Percentiles rank a stretch among this genome's conserved stretches.
Conservation (phyloP, 257 asterid species). For the Cruciata laevipes region DNA sequence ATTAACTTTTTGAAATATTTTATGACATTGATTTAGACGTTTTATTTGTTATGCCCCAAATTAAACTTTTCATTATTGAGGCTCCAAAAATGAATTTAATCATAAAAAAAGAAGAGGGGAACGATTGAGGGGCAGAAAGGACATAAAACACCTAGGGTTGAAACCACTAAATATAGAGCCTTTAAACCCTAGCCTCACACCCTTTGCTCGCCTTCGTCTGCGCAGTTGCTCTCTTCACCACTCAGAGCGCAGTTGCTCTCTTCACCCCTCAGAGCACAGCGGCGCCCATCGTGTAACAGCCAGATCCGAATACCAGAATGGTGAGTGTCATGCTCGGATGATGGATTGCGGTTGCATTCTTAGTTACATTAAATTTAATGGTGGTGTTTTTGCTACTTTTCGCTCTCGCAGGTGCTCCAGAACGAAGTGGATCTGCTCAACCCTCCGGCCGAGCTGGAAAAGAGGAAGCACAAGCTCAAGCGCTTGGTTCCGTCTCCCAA, state of each 20-base stretch:
- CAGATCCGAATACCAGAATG: not conserved
- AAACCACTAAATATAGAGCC: not conserved
- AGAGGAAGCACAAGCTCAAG: conserved; percentile 77
- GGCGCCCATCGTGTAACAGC: not conserved
- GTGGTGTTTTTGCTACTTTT: not conserved
- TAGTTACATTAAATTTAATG: too few relatives aligned
- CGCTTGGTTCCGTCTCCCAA: conserved; percentile 50
- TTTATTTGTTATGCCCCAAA: too few relatives aligned
- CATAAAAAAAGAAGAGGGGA: too few relatives aligned
- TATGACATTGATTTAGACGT: too few relatives aligned
- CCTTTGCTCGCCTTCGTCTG: not conserved
- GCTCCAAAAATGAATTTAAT: too few relatives aligned
- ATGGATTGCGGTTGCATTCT: not conserved
- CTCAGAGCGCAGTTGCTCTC: not conserved
- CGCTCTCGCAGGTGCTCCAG: conserved; percentile 30
- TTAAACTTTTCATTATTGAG: too few relatives aligned
- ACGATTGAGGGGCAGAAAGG: not conserved
- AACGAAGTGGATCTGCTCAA: conserved; percentile 53
- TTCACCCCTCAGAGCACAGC: not conserved
- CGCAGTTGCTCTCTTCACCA: not conserved
- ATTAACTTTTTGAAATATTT: too few relatives aligned
- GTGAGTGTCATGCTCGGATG: not conserved
- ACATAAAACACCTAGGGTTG: not conserved
- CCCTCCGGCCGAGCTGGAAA: conserved; percentile 66
- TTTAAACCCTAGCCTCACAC: not conserved